Conservation (phyloP, 768 basidiomycete genomes). For the Amyloporia xantha region DNA sequence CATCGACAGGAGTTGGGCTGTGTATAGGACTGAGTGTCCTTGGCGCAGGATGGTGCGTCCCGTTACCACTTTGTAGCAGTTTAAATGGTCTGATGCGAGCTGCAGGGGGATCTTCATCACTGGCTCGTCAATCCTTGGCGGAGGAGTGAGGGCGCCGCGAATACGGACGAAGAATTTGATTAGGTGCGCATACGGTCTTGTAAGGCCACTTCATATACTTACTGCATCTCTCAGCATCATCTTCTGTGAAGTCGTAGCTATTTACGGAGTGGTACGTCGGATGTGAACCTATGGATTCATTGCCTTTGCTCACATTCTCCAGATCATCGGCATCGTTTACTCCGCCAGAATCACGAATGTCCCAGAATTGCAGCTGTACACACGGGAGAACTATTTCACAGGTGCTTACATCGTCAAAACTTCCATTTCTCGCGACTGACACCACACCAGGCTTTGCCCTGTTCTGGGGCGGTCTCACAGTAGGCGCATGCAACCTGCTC, state of each 20-base stretch:
- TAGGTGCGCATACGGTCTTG: too few relatives aligned
- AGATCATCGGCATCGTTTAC: conserved; percentile 97
- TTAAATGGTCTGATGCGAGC: neutral
- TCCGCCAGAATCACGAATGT: conserved; percentile 69
- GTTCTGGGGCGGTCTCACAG: conserved; percentile 96
- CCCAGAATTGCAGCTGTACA: conserved; percentile 66
- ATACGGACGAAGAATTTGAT: conserved; percentile 98
- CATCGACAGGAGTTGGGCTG: conserved; percentile 81
- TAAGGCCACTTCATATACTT: neutral
- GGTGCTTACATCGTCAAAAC: conserved; percentile 35
- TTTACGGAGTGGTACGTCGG: conserved; percentile 86
- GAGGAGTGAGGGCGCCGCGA: conserved; percentile 87
- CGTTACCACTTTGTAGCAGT: neutral
- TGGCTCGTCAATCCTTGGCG: conserved; percentile 93
- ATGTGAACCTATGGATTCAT: neutral
- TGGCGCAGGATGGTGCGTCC: conserved; percentile 83
- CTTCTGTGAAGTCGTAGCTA: conserved; percentile 99
- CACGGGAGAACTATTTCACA: conserved; percentile 86
- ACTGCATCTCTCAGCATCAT: conserved; percentile 67
- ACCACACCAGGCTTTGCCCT: conserved; percentile 69
- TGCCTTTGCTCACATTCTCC: neutral
- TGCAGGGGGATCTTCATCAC: conserved; percentile 96
- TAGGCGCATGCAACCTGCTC: conserved; percentile 89
- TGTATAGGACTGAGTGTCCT: conserved; percentile 91
- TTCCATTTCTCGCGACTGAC: neutral